phyloP scores from a whole-genome alignment of 2,329 filamentous ascomycete genomes.

The Venturia asperata region DNA sequence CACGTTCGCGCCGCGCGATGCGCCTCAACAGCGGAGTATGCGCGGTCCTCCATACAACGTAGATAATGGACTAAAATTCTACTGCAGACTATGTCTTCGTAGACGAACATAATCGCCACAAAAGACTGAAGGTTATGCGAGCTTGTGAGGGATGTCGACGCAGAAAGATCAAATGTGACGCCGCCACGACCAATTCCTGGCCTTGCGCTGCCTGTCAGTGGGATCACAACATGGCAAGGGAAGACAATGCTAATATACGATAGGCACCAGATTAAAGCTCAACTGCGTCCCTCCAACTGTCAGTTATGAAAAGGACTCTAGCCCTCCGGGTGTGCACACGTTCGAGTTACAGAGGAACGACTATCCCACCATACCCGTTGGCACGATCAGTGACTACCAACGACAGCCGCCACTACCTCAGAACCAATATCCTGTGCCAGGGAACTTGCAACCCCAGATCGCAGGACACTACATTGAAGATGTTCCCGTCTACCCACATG shows the following conservation, averaged over 20 bases:
- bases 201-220: slow-evolving; percentile 75
- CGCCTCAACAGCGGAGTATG: slow-evolving; percentile 17
- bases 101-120: slow-evolving; percentile 96
- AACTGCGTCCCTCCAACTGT: slow-evolving; percentile 87
- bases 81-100: slow-evolving; percentile 91
- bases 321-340: slow-evolving; percentile 32
- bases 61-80: slow-evolving; percentile 23
- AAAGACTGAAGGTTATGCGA: slow-evolving; percentile 83
- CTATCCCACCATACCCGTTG: slow-evolving; percentile 24
- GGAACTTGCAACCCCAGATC: slow-evolving; percentile 13
- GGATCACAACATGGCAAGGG: background rate
- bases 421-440: slow-evolving; percentile 7
- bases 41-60: background rate
- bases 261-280: slow-evolving; percentile 69
- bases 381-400: slow-evolving; percentile 19
- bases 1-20: slow-evolving; percentile 15
- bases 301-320: slow-evolving; percentile 58
- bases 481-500: slow-evolving; percentile 5
- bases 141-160: slow-evolving; percentile 92
- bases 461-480: slow-evolving; percentile 6
- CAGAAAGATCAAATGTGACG: slow-evolving; percentile 97
- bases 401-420: slow-evolving; percentile 2
- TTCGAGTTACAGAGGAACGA: slow-evolving; percentile 36
- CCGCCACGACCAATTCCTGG: slow-evolving; percentile 94
- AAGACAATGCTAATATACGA: background rate